Percentiles rank a stretch among this genome's conserved stretches.
These are phyloP conservation scores for Apiospora arundinis DNA, from an alignment of 2,329 filamentous ascomycete species.

Conservation along the genomic window DNA sequence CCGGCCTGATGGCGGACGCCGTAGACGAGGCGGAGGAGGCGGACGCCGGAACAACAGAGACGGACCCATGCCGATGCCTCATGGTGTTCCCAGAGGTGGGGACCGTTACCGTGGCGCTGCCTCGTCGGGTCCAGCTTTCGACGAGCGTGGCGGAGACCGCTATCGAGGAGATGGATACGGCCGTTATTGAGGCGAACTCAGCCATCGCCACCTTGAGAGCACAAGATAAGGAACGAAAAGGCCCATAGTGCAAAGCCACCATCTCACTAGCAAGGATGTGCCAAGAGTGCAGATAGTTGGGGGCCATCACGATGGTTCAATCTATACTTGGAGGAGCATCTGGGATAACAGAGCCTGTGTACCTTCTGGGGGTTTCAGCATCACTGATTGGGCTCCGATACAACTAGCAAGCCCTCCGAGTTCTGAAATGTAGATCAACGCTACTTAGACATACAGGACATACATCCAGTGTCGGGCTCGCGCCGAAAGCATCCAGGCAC, in stretches of 20 bases:
- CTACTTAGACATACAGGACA: not conserved
- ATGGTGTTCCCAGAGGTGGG: constrained; percentile 42
- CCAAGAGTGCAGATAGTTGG: not conserved
- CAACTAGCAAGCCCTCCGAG: not conserved
- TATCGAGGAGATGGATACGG: constrained; percentile 27
- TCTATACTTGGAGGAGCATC: not conserved
- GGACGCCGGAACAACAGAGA: constrained; percentile 38
- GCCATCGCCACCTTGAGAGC: not conserved
- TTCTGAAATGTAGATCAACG: constrained; percentile 9
- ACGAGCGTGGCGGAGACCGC: constrained; percentile 32
- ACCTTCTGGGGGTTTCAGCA: not conserved
- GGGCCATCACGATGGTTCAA: not conserved
- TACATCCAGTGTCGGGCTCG: not conserved
- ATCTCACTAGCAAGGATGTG: not conserved
- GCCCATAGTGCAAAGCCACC: not conserved
- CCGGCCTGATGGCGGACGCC: constrained; percentile 28
- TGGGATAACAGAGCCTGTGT: not conserved
- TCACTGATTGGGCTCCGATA: not conserved
- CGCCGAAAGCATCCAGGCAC: not conserved
- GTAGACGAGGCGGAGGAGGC: constrained; percentile 31
- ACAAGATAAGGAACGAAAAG: not conserved
- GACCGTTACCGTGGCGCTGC: constrained; percentile 40
- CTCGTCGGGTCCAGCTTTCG: constrained; percentile 29
- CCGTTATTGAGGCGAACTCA: constrained; percentile 12
- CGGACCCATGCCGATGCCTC: constrained; percentile 35